Percentiles rank a stretch among this genome's conserved stretches.
phyloP scores from a whole-genome alignment of 176 grass and related monocot genomes.

The Dactylis glomerata region DNA sequence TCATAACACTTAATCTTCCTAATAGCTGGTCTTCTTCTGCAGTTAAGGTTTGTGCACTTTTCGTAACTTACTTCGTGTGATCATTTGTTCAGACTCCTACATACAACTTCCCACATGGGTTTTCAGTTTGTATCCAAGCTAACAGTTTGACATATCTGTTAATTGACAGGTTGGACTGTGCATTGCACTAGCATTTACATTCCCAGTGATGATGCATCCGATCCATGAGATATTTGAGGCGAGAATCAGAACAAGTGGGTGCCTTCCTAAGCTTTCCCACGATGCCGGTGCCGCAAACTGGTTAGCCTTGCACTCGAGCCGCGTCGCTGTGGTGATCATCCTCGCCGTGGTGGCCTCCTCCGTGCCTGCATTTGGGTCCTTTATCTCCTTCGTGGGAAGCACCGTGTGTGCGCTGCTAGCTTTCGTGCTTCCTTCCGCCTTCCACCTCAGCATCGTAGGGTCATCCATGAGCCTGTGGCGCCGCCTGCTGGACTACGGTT shows the following conservation, averaged over 20 bases:
- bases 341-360: slow-evolving; percentile 62
- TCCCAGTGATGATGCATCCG: slow-evolving; percentile 92
- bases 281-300: slow-evolving; percentile 24
- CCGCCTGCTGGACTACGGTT: slow-evolving; percentile 45
- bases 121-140: neutral
- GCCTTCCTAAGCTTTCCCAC: slow-evolving; percentile 48
- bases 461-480: slow-evolving; percentile 47
- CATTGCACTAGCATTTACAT: slow-evolving; percentile 79
- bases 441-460: slow-evolving; percentile 68
- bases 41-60: slow-evolving; percentile 69
- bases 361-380: slow-evolving; percentile 70
- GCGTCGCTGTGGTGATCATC: slow-evolving; percentile 37
- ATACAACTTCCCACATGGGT: neutral
- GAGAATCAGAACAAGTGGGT: slow-evolving; percentile 52
- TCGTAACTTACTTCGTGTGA: neutral
- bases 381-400: slow-evolving; percentile 86
- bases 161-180: slow-evolving; percentile 76
- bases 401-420: slow-evolving; percentile 76
- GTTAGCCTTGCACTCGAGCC: slow-evolving; percentile 51
- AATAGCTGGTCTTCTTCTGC: slow-evolving; percentile 60
- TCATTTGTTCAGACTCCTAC: neutral
- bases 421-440: slow-evolving; percentile 70
- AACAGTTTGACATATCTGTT: neutral
- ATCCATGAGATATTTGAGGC: slow-evolving; percentile 78
- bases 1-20: slow-evolving; percentile 90